These are phyloP conservation scores for Yarrowia galli DNA, from an alignment of 1,139 yeast genomes.

Conservation along the genomic window DNA sequence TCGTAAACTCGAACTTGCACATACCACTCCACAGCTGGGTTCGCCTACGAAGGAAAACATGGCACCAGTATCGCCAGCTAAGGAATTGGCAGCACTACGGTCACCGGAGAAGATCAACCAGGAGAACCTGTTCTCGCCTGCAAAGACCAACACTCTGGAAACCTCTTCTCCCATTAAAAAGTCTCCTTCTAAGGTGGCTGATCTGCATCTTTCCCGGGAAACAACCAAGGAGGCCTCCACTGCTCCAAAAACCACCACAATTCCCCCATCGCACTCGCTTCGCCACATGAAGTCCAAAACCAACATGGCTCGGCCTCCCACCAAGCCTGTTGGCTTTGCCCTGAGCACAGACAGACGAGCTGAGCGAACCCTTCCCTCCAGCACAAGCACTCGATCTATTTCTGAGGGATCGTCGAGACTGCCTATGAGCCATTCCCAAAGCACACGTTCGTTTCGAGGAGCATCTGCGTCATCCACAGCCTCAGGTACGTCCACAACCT, in stretches of 20 bases:
- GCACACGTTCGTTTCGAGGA: conserved; percentile 4
- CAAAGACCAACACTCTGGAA: not conserved
- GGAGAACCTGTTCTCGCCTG: conserved; percentile 17
- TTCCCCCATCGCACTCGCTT: not conserved
- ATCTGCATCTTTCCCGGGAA: not conserved
- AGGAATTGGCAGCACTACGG: conserved; percentile 3
- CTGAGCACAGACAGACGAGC: conserved; percentile 20
- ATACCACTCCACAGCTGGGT: not conserved
- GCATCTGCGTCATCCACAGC: not conserved
- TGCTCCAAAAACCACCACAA: not conserved
- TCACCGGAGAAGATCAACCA: conserved; percentile 20
- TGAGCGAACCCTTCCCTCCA: not conserved
- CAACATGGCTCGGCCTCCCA: conserved; percentile 25
- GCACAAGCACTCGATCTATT: not conserved
- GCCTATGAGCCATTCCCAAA: conserved; percentile 5
- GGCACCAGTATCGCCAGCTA: conserved; percentile 17
- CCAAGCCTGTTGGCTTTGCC: conserved; percentile 21
- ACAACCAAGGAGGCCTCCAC: not conserved
- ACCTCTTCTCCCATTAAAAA: conserved; percentile 19
- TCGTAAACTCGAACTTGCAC: conserved; percentile 25
- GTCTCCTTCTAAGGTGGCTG: conserved; percentile 11
- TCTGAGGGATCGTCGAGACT: conserved; percentile 3
- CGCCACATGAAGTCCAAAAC: conserved; percentile 34
- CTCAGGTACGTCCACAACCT: not conserved
- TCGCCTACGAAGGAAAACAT: conserved; percentile 21